Conservation (phyloP, 106 monocot genomes). For the Narthecium ossifragum region DNA sequence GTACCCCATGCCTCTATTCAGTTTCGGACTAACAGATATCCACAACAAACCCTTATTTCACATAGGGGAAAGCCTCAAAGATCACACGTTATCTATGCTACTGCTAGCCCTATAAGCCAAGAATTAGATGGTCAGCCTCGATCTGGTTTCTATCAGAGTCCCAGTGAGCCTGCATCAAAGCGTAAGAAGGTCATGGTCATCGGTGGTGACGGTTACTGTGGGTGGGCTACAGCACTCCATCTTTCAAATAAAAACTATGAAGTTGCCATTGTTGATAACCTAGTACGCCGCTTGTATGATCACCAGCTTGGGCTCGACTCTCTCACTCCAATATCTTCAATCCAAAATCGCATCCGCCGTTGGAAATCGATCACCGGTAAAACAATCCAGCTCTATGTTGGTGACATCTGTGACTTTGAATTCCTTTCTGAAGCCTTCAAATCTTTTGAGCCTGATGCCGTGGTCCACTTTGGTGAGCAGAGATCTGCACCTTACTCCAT, state of each 20-base stretch:
- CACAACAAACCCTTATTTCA: conserved; percentile 10
- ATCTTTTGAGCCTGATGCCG: conserved; percentile 82
- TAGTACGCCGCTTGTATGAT: conserved; percentile 88
- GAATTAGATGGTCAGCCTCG: conserved; percentile 10
- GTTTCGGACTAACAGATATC: conserved; percentile 17
- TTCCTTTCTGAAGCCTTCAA: conserved; percentile 83
- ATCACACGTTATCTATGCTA: conserved; percentile 18
- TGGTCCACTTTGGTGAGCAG: conserved; percentile 97
- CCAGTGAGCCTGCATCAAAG: conserved; percentile 26
- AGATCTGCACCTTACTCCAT: conserved; percentile 98
- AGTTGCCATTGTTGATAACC: conserved; percentile 78
- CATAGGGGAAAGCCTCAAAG: conserved; percentile 3
- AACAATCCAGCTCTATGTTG: conserved; percentile 69
- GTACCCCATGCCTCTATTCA: conserved; percentile 7
- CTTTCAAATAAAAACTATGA: conserved; percentile 92
- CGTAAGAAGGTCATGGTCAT: conserved; percentile 86
- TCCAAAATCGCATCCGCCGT: conserved; percentile 68
- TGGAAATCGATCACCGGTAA: conserved; percentile 86
- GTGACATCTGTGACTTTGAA: conserved; percentile 95
- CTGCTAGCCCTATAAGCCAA: conserved; percentile 33
- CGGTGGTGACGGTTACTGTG: conserved; percentile 97
- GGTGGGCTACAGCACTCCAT: conserved; percentile 95
- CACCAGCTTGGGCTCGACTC: conserved; percentile 88
- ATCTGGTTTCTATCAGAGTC: conserved; percentile 14
- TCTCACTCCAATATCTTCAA: conserved; percentile 87